Evolutionary conservation across 306 rosid genomes (phyloP), one percentile per base, ranked within the genome.

Genomic region (Cucumis sativus): DNA sequence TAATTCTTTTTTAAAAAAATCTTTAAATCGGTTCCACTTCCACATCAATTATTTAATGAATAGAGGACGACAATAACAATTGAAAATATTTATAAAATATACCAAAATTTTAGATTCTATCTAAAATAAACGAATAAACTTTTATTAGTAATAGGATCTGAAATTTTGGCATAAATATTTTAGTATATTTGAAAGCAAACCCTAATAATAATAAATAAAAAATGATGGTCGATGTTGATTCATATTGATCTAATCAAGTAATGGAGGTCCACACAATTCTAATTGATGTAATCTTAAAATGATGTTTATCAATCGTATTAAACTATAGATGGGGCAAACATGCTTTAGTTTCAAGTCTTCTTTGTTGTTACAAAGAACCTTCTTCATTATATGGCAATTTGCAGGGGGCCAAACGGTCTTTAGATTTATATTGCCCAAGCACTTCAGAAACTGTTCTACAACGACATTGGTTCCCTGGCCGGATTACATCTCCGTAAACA

Each of bases 401-500:
- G 86, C 99, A 92, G 1, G 97, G 85, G 64, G 92, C 85, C 9
- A 54, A 54, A 13, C 68, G 72, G 82, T 92, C 92, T 81, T 95
- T 90, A 1, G 96, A 58, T 80, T 87, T 92, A 86, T 43, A 83
- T 78, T 86, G 88, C 74, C 99, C 98, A 28, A 95, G 99, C 91
- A 88, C 83, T 83, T 95, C 97, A 15, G 96, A 97, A 60, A 90
- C 84, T 12, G 97, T 92, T 84, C 88, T 87, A 86, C 97, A 92
- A 18, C 97, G 88, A 81, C 99, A 95, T 74, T 92, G 87, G 77
- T 89, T 92, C 81, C 97, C 99, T 47, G 97, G 97, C 55, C 99
- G 84, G 72, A 88, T 56, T 75, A 92, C 99, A 69, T 95, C 97
- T 2, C 99, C 99, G n/a, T 92, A 92, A 56, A 95, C 96, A 59